phyloP scores from a whole-genome alignment of 2,329 filamentous ascomycete genomes.

The Monosporascus cannonballus region DNA sequence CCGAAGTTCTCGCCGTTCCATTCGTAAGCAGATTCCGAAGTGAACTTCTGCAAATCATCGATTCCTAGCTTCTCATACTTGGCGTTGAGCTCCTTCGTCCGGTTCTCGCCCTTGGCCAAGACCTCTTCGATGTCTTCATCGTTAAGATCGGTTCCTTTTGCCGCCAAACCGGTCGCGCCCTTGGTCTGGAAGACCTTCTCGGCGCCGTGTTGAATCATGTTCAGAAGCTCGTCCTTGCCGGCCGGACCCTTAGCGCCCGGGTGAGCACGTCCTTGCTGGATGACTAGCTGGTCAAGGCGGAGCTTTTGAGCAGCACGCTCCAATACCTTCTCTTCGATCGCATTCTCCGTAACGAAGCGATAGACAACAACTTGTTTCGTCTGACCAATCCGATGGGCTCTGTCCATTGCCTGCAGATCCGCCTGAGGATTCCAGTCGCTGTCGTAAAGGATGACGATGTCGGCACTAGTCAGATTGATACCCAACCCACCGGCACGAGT shows the following conservation, averaged over 20 bases:
- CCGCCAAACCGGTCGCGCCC: conserved; percentile 56
- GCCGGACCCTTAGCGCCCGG: conserved; percentile 84
- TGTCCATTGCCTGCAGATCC: conserved; percentile 97
- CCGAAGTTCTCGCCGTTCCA: conserved; percentile 99
- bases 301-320: conserved; percentile 96
- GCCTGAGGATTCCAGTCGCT: conserved; percentile 99
- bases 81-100: conserved; percentile 83
- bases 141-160: conserved; percentile 57
- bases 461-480: conserved; percentile 91
- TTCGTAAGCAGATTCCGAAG: conserved; percentile 93
- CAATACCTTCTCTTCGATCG: conserved; percentile 96
- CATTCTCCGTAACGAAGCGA: conserved; percentile 94
- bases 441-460: conserved; percentile 94
- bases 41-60: conserved; percentile 96
- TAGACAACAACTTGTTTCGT: conserved; percentile 98
- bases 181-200: conserved; percentile 83
- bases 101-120: conserved; percentile 75
- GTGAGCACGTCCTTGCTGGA: conserved; percentile 93
- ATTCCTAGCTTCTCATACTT: conserved; percentile 96
- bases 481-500: conserved; percentile 93
- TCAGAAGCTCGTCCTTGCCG: conserved; percentile 91
- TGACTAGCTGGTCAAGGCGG: conserved; percentile 92
- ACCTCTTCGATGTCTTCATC: conserved; percentile 91
- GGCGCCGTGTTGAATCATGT: conserved; percentile 99
- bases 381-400: conserved; percentile 95